Conservation (phyloP, 1,284 basidiomycete species). For the Ceratobasidium sp. region DNA sequence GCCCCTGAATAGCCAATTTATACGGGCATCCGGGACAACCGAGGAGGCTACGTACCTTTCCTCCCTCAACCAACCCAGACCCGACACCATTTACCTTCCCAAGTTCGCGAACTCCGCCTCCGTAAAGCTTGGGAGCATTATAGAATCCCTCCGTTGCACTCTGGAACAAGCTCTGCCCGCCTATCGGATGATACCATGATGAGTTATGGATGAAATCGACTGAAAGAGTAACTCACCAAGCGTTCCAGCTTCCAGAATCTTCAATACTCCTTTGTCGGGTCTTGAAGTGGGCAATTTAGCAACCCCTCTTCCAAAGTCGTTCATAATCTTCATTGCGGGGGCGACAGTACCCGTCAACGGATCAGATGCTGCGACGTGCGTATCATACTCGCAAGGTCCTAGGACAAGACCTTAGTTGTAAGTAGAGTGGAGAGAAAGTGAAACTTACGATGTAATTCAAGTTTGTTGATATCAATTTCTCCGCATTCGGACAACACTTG, state of each 20-base stretch:
- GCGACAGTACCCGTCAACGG: slow-evolving; percentile 60
- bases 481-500: slow-evolving; percentile 66
- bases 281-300: slow-evolving; percentile 52
- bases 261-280: slow-evolving; percentile 63
- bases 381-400: slow-evolving; percentile 70
- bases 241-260: slow-evolving; percentile 63
- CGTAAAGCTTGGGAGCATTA: slow-evolving; percentile 64
- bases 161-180: slow-evolving; percentile 62
- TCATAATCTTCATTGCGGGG: slow-evolving; percentile 2
- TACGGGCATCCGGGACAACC: not conserved
- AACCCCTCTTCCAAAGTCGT: slow-evolving; percentile 15
- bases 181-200: slow-evolving; percentile 52
- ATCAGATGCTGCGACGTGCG: slow-evolving; percentile 60
- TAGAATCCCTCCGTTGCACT: slow-evolving; percentile 65
- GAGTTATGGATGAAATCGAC: slow-evolving; percentile 27
- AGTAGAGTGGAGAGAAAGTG: not conserved
- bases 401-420: not conserved
- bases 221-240: slow-evolving; percentile 52
- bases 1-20: slow-evolving; percentile 52
- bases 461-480: slow-evolving; percentile 61
- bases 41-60: slow-evolving; percentile 57
- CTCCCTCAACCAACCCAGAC: slow-evolving; percentile 65
- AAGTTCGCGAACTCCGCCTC: slow-evolving; percentile 61
- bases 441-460: slow-evolving; percentile 66
- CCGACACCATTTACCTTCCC: slow-evolving; percentile 63